These are phyloP conservation scores for Citrus sinensis DNA, from an alignment of 345 rosid species.

Conservation along the genomic window DVS_A1.0 CM039161.1:19353001-19353500, in stretches of 20 bases:
- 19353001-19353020: background rate
- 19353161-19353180: background rate
- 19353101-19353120: background rate
- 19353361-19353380: too few species aligned
- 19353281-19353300: background rate
- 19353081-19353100: background rate
- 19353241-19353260: background rate
- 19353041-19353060: background rate
- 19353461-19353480: too few species aligned
- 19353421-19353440: too few species aligned
- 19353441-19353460: too few species aligned
- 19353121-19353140: background rate
- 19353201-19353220: background rate
- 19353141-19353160: background rate
- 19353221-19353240: too few species aligned
- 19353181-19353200: background rate
- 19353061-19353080: background rate
- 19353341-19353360: too few species aligned
- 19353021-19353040: background rate
- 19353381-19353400: too few species aligned
- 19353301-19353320: too few species aligned
- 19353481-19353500: too few species aligned
- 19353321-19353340: too few species aligned
- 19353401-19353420: too few species aligned
- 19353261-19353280: too few species aligned